Evolutionary conservation across 2,329 filamentous ascomycete genomes (phyloP).

Genomic region (Talaromyces verruculosus): DNA sequence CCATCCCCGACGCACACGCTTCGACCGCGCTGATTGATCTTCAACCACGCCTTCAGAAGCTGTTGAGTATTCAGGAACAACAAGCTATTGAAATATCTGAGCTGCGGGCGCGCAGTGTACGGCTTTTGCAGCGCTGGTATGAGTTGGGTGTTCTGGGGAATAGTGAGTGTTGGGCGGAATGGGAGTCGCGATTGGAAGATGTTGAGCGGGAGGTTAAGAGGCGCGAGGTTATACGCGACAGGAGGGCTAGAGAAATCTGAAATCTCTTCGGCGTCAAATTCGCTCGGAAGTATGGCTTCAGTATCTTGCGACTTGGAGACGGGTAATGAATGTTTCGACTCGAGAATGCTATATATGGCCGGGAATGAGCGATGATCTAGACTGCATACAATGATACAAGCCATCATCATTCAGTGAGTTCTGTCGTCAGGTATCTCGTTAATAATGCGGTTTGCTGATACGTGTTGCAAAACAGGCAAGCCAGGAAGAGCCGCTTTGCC

Average conservation of each 20-base stretch:
- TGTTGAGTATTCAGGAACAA: conserved; percentile 38
- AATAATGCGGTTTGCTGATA: neutral
- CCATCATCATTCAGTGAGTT: neutral
- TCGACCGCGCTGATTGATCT: conserved; percentile 46
- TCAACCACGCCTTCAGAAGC: conserved; percentile 42
- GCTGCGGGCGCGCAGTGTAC: conserved; percentile 45
- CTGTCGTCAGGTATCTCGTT: neutral
- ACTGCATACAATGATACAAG: neutral
- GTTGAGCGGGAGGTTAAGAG: conserved; percentile 66
- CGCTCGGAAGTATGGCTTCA: neutral
- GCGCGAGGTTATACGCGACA: conserved; percentile 58
- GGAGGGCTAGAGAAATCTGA: conserved; percentile 50
- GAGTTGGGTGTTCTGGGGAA: conserved; percentile 67
- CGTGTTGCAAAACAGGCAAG: too few species aligned
- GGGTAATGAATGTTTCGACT: neutral
- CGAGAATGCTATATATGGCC: neutral
- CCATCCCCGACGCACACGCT: conserved; percentile 44
- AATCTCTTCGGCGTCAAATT: neutral
- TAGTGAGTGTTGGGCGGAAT: conserved; percentile 68
- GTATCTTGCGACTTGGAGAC: neutral
- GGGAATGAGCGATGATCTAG: neutral
- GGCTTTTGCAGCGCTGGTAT: conserved; percentile 68
- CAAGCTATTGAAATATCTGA: conserved; percentile 44
- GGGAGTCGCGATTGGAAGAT: conserved; percentile 65
- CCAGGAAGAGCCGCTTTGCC: too few species aligned